phyloP scores from a whole-genome alignment of 306 rosid genomes.

The Castanea crenata region DNA sequence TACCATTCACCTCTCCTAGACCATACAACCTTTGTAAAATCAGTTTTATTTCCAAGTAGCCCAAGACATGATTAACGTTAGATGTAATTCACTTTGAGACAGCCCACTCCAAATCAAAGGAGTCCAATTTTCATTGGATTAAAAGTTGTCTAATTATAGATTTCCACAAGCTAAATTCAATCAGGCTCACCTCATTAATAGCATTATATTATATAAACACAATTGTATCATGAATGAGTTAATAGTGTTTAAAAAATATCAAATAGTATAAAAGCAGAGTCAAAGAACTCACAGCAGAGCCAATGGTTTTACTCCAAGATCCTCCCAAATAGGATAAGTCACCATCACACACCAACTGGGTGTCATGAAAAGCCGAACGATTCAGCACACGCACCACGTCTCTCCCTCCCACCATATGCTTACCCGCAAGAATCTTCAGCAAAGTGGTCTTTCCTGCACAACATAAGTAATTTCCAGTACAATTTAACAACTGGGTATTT shows the following conservation, averaged over 20 bases:
- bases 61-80: too few species aligned
- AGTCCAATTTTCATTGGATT: not conserved
- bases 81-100: not conserved
- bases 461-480: not conserved
- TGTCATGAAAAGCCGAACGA: slow-evolving; percentile 88
- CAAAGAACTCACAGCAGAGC: slow-evolving; percentile 71
- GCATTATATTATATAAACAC: not conserved
- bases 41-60: too few species aligned
- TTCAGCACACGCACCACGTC: slow-evolving; percentile 87
- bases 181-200: not conserved
- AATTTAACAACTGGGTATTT: too few species aligned
- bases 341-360: slow-evolving; percentile 75
- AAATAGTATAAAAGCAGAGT: not conserved
- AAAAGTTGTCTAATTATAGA: not conserved
- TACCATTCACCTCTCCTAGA: too few species aligned
- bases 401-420: slow-evolving; percentile 96
- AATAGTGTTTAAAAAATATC: not conserved
- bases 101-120: not conserved
- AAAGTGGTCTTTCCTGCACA: slow-evolving; percentile 83
- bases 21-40: too few species aligned
- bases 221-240: not conserved
- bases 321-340: slow-evolving; percentile 96
- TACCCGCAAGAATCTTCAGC: slow-evolving; percentile 84
- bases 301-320: slow-evolving; percentile 85
- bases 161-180: not conserved